Evolutionary conservation across 768 basidiomycete species (phyloP), one percentile per base, ranked within the genome.

Genomic region (Coprinellus micaceus): DNA sequence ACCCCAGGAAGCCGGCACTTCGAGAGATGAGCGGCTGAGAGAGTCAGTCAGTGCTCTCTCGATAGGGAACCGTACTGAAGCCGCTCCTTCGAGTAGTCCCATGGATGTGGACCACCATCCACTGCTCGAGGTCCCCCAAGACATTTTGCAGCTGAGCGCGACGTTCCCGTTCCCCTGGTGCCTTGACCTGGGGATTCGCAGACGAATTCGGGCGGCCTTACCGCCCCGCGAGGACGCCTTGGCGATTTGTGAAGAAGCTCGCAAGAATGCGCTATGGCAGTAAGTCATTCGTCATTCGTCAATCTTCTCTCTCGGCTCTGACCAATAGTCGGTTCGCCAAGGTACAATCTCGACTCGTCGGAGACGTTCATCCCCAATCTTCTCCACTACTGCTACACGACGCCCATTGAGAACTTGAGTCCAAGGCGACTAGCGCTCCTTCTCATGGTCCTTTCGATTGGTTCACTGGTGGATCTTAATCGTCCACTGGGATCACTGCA

Each of bases 261-360:
- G 82, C 53, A 75, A 74, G 61, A 86, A 88, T 58, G 86, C 85
- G 51, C 75, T 87, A 61, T 88, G 86, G 87, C 86, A 87, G 85
- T 86, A 67, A 62, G 85, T 77, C 46, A 47, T 60, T 36, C 46
- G 39, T 40, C 60, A n/a, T 45, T 52, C 52, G 45, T 67, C 26
- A 58, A 15, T 7, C 37, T 21, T 46, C 58, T 33, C 52, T 29
- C 48, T 51, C 26, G 51, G 33, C 53, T 59, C 46, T 58, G 53
- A 29, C 15, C 29, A 26, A 26, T 17, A 19, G 17, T 30, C 4
- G 33, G 30, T 26, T 53, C 40, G 26, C 4, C 53, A 48, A 86
- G 85, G 70, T 84, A 83, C 68, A 85, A 86, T 64, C 74, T 87
- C 54, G 86, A 88, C 66, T 77, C 84, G 37, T 85, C 85, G 59